phyloP scores from a whole-genome alignment of 2,329 filamentous ascomycete genomes.

The Venturia aucupariae region DNA sequence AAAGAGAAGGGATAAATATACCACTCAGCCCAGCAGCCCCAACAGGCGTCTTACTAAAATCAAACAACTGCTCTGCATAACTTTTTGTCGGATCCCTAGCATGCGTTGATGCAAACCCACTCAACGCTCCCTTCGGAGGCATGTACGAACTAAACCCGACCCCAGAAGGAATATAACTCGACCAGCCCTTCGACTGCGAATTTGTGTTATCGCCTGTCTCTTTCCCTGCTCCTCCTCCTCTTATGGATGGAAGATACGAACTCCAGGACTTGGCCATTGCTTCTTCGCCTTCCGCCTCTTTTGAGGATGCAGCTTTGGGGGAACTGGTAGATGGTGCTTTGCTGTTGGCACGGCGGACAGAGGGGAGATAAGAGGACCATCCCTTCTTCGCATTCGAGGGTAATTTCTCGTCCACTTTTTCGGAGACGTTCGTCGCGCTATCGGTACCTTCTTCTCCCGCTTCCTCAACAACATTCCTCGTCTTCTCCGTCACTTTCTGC shows the following conservation, averaged over 20 bases:
- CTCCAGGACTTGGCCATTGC: slow-evolving; percentile 14
- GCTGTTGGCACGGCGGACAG: slow-evolving; percentile 18
- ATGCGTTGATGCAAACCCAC: slow-evolving; percentile 36
- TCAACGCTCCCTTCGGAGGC: slow-evolving; percentile 35
- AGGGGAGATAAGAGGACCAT: slow-evolving; percentile 32
- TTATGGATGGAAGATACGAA: slow-evolving; percentile 15
- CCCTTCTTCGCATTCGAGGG: slow-evolving; percentile 4
- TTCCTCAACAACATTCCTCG: slow-evolving; percentile 9
- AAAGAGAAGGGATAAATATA: slow-evolving; percentile 18
- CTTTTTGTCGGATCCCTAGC: slow-evolving; percentile 38
- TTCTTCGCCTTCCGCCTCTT: neutral
- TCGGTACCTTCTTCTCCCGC: neutral
- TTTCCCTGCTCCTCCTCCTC: slow-evolving; percentile 15
- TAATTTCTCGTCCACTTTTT: slow-evolving; percentile 12
- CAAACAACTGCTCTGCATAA: slow-evolving; percentile 40
- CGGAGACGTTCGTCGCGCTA: neutral
- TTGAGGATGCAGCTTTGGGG: neutral
- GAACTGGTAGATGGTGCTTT: slow-evolving; percentile 9
- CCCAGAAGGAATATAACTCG: slow-evolving; percentile 38
- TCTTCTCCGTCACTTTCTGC: slow-evolving; percentile 1
- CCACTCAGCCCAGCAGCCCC: slow-evolving; percentile 37
- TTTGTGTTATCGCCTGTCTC: slow-evolving; percentile 22
- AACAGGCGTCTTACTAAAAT: slow-evolving; percentile 42
- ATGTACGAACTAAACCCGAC: slow-evolving; percentile 40
- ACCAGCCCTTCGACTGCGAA: slow-evolving; percentile 34